phyloP scores from a whole-genome alignment of 2,329 filamentous ascomycete genomes.

The Ascochyta pisi region DNA sequence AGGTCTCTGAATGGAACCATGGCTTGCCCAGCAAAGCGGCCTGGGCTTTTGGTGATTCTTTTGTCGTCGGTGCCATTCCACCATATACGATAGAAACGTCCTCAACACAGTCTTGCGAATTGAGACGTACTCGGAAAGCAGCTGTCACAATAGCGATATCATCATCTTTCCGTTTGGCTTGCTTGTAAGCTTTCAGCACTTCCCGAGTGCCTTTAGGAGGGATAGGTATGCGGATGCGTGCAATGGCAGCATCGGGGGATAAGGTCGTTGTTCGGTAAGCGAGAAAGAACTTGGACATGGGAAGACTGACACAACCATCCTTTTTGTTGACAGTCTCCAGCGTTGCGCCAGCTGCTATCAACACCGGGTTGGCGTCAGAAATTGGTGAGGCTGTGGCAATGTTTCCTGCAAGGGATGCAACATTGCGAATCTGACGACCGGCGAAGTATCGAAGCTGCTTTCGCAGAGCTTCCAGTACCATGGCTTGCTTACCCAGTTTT shows the following conservation, averaged over 20 bases:
- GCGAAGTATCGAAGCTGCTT: slow-evolving; percentile 96
- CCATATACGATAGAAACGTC: slow-evolving; percentile 85
- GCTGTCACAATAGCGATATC: slow-evolving; percentile 97
- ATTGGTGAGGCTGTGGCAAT: slow-evolving; percentile 93
- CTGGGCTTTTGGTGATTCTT: slow-evolving; percentile 77
- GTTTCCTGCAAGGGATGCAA: slow-evolving; percentile 92
- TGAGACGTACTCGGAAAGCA: slow-evolving; percentile 76
- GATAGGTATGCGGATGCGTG: slow-evolving; percentile 80
- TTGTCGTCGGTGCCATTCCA: slow-evolving; percentile 89
- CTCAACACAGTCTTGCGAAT: slow-evolving; percentile 70
- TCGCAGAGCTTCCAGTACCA: slow-evolving; percentile 69
- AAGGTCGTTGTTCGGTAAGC: slow-evolving; percentile 86
- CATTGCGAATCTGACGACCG: slow-evolving; percentile 91
- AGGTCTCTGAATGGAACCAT: slow-evolving; percentile 78
- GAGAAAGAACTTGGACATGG: slow-evolving; percentile 88
- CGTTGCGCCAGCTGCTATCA: slow-evolving; percentile 82
- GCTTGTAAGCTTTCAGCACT: slow-evolving; percentile 88
- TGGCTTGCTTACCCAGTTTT: slow-evolving; percentile 45
- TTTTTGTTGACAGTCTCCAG: slow-evolving; percentile 76
- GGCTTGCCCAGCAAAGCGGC: slow-evolving; percentile 75
- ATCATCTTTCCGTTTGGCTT: slow-evolving; percentile 94
- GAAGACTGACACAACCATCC: slow-evolving; percentile 63
- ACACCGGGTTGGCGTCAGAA: slow-evolving; percentile 90
- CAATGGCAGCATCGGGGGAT: slow-evolving; percentile 78
- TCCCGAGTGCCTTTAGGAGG: slow-evolving; percentile 71